Evolutionary conservation across 495 filamentous ascomycete genomes (phyloP).

Genomic region (Evansstolkia leycettana): DNA sequence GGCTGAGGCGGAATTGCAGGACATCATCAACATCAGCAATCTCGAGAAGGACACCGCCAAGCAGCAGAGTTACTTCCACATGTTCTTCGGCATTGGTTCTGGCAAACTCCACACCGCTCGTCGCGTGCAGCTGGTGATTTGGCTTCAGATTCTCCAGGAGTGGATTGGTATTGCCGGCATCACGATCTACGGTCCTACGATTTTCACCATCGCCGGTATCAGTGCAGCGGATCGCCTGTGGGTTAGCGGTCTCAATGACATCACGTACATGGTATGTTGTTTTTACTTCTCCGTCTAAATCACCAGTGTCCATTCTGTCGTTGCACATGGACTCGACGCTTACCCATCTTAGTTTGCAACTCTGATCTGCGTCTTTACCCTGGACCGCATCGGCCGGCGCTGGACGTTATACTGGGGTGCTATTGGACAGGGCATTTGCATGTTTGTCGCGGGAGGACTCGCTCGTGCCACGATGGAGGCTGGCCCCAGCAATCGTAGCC

Average conservation of each 20-base stretch:
- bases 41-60: constrained; percentile 40
- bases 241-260: constrained; percentile 57
- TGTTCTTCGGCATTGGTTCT: constrained; percentile 51
- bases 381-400: constrained; percentile 56
- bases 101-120: constrained; percentile 54
- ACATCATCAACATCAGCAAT: constrained; percentile 47
- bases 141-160: constrained; percentile 63
- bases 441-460: constrained; percentile 47
- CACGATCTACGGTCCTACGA: constrained; percentile 54
- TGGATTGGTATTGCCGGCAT: constrained; percentile 64
- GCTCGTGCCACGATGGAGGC: constrained; percentile 39
- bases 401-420: constrained; percentile 60
- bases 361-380: constrained; percentile 53
- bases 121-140: constrained; percentile 56
- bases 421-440: constrained; percentile 47
- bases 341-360: constrained; percentile 34
- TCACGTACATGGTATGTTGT: constrained; percentile 41
- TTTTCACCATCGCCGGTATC: constrained; percentile 57
- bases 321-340: too few species aligned
- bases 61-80: constrained; percentile 43
- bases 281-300: background rate
- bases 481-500: constrained; percentile 25
- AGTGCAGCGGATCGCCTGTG: constrained; percentile 47
- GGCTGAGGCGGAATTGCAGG: constrained; percentile 50
- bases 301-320: background rate